phyloP scores from a whole-genome alignment of 306 rosid genomes.

The Comarum palustre region DNA sequence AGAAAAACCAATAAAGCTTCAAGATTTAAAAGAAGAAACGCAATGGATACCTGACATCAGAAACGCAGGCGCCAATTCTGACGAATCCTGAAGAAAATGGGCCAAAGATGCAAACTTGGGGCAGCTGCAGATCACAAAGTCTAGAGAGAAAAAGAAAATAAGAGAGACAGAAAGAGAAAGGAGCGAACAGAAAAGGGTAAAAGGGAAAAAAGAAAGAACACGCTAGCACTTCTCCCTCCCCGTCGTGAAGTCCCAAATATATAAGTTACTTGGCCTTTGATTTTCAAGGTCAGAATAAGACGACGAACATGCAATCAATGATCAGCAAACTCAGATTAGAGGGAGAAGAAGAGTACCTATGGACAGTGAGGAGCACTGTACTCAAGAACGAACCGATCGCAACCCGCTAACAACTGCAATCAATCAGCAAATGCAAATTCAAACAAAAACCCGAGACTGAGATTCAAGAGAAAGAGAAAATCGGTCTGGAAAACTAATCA shows the following conservation, averaged over 20 bases:
- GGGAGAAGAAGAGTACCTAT: too few relatives aligned
- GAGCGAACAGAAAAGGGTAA: slow-evolving; percentile 35
- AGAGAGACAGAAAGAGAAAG: slow-evolving; percentile 16
- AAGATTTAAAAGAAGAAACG: neutral
- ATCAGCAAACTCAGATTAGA: too few relatives aligned
- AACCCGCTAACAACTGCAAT: too few relatives aligned
- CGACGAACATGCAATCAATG: too few relatives aligned
- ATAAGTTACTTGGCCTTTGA: too few relatives aligned
- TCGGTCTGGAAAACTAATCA: too few relatives aligned
- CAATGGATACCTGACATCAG: slow-evolving; percentile 45
- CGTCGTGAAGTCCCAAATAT: slow-evolving; percentile 41
- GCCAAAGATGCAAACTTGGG: slow-evolving; percentile 9
- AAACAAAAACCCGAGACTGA: too few relatives aligned
- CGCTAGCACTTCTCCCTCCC: slow-evolving; percentile 18
- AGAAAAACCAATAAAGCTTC: neutral
- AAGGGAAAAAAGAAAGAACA: slow-evolving; percentile 17
- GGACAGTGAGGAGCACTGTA: too few relatives aligned
- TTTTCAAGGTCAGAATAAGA: too few relatives aligned
- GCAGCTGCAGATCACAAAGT: slow-evolving; percentile 46
- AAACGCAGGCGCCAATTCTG: slow-evolving; percentile 22
- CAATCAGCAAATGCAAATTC: too few relatives aligned
- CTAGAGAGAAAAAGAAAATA: slow-evolving; percentile 20
- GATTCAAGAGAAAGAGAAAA: too few relatives aligned
- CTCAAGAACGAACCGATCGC: too few relatives aligned
- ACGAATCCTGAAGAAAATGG: slow-evolving; percentile 9